Evolutionary conservation across 2,329 filamentous ascomycete species (phyloP).

Genomic region (Ophiostoma sp.): DNA sequence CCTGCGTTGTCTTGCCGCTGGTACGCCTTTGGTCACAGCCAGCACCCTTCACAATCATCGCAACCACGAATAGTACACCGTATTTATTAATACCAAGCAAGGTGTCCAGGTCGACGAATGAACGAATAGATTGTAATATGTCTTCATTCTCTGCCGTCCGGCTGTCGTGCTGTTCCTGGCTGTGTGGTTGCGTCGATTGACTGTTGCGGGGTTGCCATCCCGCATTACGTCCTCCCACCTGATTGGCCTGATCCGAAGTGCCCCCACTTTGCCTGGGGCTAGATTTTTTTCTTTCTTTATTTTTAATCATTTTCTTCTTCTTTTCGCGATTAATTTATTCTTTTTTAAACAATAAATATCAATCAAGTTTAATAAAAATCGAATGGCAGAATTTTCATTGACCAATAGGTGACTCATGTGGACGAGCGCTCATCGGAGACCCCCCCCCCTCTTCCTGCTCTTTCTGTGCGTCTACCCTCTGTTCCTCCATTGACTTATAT

Average conservation of each 20-base stretch:
- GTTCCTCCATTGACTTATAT: slow-evolving; percentile 15
- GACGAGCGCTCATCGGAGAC: slow-evolving; percentile 24
- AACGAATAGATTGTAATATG: neutral
- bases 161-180: slow-evolving; percentile 3
- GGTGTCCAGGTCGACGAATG: neutral
- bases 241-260: neutral
- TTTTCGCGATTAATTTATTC: neutral
- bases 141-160: neutral
- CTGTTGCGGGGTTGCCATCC: slow-evolving; percentile 14
- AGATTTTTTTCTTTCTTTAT: neutral
- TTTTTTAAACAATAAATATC: neutral
- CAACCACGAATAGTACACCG: neutral
- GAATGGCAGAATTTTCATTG: slow-evolving; percentile 25
- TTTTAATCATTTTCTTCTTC: neutral
- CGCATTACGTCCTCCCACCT: neutral
- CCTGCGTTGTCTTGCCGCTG: neutral
- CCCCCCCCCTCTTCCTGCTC: neutral
- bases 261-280: neutral
- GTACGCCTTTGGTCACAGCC: too few relatives aligned
- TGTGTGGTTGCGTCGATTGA: slow-evolving; percentile 8
- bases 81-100: neutral
- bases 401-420: slow-evolving; percentile 27
- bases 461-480: neutral
- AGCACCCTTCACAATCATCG: neutral
- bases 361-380: neutral